Base-by-base conservation (phyloP, 1,284 basidiomycete genomes). In the Malassezia caprae region DNA sequence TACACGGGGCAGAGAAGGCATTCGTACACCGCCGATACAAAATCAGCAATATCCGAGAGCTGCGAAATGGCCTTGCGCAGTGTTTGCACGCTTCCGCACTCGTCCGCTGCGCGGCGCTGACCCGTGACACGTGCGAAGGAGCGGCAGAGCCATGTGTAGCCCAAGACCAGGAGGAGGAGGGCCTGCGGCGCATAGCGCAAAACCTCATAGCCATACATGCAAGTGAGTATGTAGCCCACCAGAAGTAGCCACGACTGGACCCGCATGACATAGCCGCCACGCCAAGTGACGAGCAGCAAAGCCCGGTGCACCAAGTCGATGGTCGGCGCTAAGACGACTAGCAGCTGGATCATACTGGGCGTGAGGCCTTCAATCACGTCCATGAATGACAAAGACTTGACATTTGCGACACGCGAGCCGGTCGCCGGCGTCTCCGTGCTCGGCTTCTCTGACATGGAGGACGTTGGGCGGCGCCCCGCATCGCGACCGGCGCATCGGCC, bases 171-270 rank as follows among this genome's bases (percentile, higher is more conserved):
- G 19, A 74, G 60, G 4, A 66, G 15, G 17, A 71, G 15, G 4
- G 58, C 49, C 43, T 74, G 70, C 13, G 72, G 70, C 3, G 65
- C 64, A 49, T 71, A 74, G 1, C 72, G 60, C 12, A 74, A 26
- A 2, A 68, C 46, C 48, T 70, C 66, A 54, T 74, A 74, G 8
- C 67, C 69, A 50, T 64, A 69, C 31, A 72, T 59, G 54, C 70
- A 68, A 13, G 48, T 27, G 17, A 64, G 54, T 49, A 66, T 62
- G 54, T 66, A 73, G 3, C 50, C 55, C n/a, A 72, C 48, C 12
- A 73, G 51, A n/a, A 73, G 54, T 1, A 72, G 56, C 55, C 67
- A 56, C 40, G 67, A 69, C 12, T 60, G 58, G 0, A 61, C 52
- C 10, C 44, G 62, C 8, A 62, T 65, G 11, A 48, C 51, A 19